phyloP scores from a whole-genome alignment of 2,329 filamentous ascomycete genomes.

The Colletotrichum cordylinicola region DNA sequence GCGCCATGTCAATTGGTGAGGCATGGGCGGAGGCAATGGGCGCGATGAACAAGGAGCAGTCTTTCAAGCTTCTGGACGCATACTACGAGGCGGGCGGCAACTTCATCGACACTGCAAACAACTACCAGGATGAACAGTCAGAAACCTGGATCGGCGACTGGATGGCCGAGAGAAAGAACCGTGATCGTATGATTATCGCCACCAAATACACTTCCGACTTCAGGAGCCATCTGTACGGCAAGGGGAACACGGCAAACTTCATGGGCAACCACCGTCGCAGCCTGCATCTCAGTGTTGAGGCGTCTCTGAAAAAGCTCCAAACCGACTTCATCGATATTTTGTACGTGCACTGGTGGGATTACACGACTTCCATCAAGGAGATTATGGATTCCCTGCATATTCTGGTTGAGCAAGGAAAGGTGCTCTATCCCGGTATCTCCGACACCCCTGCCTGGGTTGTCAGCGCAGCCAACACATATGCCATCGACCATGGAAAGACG shows the following conservation, averaged over 20 bases:
- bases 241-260: slow-evolving; percentile 44
- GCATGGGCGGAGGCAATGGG: slow-evolving; percentile 54
- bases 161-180: slow-evolving; percentile 51
- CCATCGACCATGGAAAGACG: slow-evolving; percentile 36
- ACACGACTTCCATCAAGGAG: slow-evolving; percentile 45
- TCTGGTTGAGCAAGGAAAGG: slow-evolving; percentile 45
- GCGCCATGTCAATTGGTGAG: slow-evolving; percentile 58
- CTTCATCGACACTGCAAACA: slow-evolving; percentile 70
- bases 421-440: slow-evolving; percentile 46
- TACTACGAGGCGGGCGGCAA: slow-evolving; percentile 67
- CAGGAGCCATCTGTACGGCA: slow-evolving; percentile 39
- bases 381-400: slow-evolving; percentile 47
- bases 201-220: slow-evolving; percentile 63
- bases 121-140: slow-evolving; percentile 63
- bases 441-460: slow-evolving; percentile 48
- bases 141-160: slow-evolving; percentile 66
- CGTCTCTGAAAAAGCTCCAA: slow-evolving; percentile 49
- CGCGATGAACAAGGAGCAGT: slow-evolving; percentile 56
- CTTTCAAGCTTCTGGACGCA: slow-evolving; percentile 63
- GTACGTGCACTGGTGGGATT: slow-evolving; percentile 52
- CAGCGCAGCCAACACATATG: slow-evolving; percentile 42
- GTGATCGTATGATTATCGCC: slow-evolving; percentile 59
- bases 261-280: slow-evolving; percentile 48
- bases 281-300: slow-evolving; percentile 45
- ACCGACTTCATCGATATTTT: slow-evolving; percentile 51